Conservation (phyloP, 345 rosid genomes). For the Eucalyptus pumila region DNA sequence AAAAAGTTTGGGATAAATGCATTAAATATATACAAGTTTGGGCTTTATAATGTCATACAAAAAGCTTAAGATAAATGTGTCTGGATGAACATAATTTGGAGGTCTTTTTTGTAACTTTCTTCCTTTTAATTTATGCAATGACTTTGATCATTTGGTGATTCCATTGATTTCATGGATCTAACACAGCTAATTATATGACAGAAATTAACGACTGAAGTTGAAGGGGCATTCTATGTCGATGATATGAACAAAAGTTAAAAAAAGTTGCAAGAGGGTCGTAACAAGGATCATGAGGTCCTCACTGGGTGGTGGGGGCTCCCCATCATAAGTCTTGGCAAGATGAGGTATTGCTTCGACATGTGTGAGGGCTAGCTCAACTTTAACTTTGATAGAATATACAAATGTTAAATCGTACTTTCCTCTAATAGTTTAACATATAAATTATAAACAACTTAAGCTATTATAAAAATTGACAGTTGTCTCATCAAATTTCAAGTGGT, state of each 20-base stretch:
- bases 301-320: background rate
- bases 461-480: accelerated
- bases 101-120: accelerated
- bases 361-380: too few relatives aligned
- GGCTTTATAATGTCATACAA: too few relatives aligned
- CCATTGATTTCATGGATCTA: background rate
- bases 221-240: background rate
- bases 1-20: too few relatives aligned
- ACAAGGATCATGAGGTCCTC: background rate
- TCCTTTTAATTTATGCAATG: background rate
- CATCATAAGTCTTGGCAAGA: background rate
- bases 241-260: background rate
- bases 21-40: too few relatives aligned
- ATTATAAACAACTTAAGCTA: too few relatives aligned
- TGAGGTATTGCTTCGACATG: accelerated
- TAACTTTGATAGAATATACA: too few relatives aligned
- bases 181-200: background rate
- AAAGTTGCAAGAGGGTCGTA: too few relatives aligned
- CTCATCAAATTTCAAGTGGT: background rate
- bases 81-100: too few relatives aligned
- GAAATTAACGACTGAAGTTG: background rate
- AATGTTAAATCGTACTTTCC: too few relatives aligned
- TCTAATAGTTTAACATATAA: too few relatives aligned
- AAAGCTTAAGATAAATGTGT: too few relatives aligned
- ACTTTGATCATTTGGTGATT: background rate